phyloP scores from a whole-genome alignment of 2,329 filamentous ascomycete species.

The Ophiostoma triangulosporum region DNA sequence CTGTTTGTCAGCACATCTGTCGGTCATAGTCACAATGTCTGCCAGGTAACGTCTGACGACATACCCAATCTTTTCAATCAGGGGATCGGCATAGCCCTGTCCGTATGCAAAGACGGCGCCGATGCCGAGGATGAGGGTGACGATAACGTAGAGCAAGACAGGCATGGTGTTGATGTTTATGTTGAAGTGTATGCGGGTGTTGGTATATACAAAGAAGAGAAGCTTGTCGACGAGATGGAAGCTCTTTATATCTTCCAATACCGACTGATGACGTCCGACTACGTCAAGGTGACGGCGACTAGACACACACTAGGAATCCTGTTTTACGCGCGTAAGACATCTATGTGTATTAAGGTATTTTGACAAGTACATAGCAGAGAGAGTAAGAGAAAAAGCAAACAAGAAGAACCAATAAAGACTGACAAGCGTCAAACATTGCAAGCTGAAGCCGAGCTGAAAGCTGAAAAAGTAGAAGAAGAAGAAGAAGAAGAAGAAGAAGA shows the following conservation, averaged over 20 bases:
- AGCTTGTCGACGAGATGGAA: not conserved
- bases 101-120: slow-evolving; percentile 24
- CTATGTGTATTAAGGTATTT: too few species aligned
- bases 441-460: too few species aligned
- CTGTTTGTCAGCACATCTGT: slow-evolving; percentile 9
- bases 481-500: not conserved
- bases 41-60: not conserved
- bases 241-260: not conserved
- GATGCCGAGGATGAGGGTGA: slow-evolving; percentile 18
- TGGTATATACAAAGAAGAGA: not conserved
- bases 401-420: not conserved
- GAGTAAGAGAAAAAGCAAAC: not conserved
- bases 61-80: slow-evolving; percentile 24
- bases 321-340: too few species aligned
- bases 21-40: too few species aligned
- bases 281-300: too few species aligned
- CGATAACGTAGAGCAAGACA: slow-evolving; percentile 18
- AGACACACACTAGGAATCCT: too few species aligned
- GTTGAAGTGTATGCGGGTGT: not conserved
- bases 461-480: not conserved
- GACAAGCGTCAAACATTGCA: not conserved
- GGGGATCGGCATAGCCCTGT: slow-evolving; percentile 24
- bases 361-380: not conserved
- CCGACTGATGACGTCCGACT: too few species aligned
- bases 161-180: not conserved